phyloP scores from a whole-genome alignment of 2,329 filamentous ascomycete genomes.

The Myotisia sp. region DNA sequence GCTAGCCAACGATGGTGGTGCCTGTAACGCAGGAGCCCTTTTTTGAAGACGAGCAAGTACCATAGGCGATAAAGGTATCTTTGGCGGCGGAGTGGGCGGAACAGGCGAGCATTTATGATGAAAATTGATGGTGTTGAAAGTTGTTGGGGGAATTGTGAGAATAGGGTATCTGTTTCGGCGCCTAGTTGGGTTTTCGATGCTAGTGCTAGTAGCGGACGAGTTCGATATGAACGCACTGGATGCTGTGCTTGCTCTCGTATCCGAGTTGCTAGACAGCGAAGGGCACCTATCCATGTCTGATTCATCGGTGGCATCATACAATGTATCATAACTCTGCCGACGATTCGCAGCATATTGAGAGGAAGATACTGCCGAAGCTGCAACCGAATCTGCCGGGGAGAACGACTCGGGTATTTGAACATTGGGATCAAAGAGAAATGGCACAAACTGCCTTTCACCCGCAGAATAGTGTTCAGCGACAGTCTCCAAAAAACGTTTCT shows the following conservation, averaged over 20 bases:
- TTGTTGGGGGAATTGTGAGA: conserved; percentile 42
- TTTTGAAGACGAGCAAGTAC: conserved; percentile 58
- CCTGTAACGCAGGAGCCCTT: conserved; percentile 58
- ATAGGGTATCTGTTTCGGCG: conserved; percentile 41
- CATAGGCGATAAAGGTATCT: conserved; percentile 61
- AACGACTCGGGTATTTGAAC: no score
- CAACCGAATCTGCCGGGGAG: no score
- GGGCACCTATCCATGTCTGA: conserved; percentile 37
- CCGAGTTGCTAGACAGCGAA: conserved; percentile 35
- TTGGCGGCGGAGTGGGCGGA: conserved; percentile 36
- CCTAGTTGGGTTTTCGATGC: conserved; percentile 25
- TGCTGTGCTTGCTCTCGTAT: conserved; percentile 31
- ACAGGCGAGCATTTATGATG: conserved; percentile 37
- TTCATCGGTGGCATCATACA: conserved; percentile 50
- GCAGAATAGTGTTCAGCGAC: no score
- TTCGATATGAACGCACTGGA: conserved; percentile 6
- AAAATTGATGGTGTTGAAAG: conserved; percentile 40
- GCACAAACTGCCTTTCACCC: no score
- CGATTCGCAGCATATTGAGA: no score
- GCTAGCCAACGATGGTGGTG: conserved; percentile 77
- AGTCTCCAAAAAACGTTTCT: no score
- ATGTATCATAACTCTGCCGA: conserved; percentile 75
- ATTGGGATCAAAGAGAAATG: no score
- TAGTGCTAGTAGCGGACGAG: conserved; percentile 27
- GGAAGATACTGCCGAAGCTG: no score